These are phyloP conservation scores for Leccinum proliferum DNA, from an alignment of 1,284 basidiomycete species.

Conservation along the genomic window DNA sequence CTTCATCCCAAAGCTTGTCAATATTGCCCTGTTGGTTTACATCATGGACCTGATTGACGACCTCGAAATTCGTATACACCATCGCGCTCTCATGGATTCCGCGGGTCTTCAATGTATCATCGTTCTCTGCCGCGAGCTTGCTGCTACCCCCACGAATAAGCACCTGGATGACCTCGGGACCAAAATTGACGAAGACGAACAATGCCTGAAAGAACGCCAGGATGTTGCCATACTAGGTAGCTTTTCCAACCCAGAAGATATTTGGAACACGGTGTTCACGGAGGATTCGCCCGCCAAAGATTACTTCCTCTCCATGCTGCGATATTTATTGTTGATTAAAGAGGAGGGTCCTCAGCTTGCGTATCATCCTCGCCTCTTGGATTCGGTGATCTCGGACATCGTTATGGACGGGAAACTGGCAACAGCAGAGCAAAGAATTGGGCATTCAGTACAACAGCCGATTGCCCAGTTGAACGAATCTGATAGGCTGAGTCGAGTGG, in stretches of 20 bases:
- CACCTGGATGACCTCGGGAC: constrained; percentile 67
- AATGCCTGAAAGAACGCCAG: constrained; percentile 70
- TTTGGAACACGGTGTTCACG: constrained; percentile 75
- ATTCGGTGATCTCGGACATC: constrained; percentile 89
- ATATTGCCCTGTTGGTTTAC: constrained; percentile 66
- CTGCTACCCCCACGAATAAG: constrained; percentile 58
- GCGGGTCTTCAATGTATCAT: constrained; percentile 79
- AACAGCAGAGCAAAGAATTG: constrained; percentile 82
- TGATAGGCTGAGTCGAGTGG: constrained; percentile 67
- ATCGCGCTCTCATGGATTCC: constrained; percentile 85
- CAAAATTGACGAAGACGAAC: constrained; percentile 76
- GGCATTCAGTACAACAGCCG: constrained; percentile 85
- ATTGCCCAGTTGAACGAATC: constrained; percentile 91
- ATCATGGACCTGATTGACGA: constrained; percentile 66
- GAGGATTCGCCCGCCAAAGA: constrained; percentile 75
- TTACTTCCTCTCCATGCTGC: constrained; percentile 89
- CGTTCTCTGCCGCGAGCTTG: constrained; percentile 66
- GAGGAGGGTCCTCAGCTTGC: constrained; percentile 81
- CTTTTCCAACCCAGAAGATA: constrained; percentile 79
- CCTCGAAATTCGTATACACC: constrained; percentile 79
- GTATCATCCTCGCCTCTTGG: constrained; percentile 91
- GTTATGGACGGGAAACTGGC: constrained; percentile 90
- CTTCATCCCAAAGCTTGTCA: constrained; percentile 46
- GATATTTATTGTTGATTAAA: constrained; percentile 87
- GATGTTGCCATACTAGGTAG: constrained; percentile 76